Evolutionary conservation across 1,139 yeast genomes (phyloP).

Genomic region (Blastobotrys elegans): DNA sequence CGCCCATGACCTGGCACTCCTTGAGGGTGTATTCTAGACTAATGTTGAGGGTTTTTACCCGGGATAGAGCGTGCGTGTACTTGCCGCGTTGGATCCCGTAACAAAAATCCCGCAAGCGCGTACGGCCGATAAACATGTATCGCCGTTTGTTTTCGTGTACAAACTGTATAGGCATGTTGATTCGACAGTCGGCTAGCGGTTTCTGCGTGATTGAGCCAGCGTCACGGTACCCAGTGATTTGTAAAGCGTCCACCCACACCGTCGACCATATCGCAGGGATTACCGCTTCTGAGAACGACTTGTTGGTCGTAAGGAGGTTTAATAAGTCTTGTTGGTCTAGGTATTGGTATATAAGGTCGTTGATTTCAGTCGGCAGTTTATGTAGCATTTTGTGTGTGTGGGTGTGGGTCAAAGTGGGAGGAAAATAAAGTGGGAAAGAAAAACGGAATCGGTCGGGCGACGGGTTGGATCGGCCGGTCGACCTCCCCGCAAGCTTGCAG

Average conservation of each 20-base stretch:
- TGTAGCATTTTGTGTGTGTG: background rate
- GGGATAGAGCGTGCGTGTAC: conserved; percentile 7
- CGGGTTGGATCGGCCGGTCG: no score
- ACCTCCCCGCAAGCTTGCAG: no score
- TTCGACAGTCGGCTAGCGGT: conserved; percentile 7
- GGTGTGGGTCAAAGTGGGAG: background rate
- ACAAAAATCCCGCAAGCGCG: conserved; percentile 10
- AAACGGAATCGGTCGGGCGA: no score
- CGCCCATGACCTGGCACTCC: conserved; percentile 7
- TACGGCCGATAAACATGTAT: conserved; percentile 10
- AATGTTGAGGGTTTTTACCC: conserved; percentile 9
- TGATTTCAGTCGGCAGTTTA: conserved; percentile 9
- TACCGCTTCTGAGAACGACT: conserved; percentile 6
- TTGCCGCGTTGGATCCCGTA: conserved; percentile 6
- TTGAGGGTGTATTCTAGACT: conserved; percentile 8
- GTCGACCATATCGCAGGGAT: conserved; percentile 12
- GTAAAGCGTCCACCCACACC: conserved; percentile 11
- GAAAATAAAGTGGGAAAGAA: background rate
- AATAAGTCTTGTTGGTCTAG: conserved; percentile 8
- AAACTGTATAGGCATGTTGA: conserved; percentile 4
- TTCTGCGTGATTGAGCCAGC: conserved; percentile 7
- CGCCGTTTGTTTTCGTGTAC: conserved; percentile 10
- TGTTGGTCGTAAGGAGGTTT: background rate
- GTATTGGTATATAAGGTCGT: conserved; percentile 5
- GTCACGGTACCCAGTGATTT: conserved; percentile 7